Evolutionary conservation across 805 yeast genomes (phyloP), one percentile per base, ranked within the genome.

Genomic region (Ogataea populi-albae): DNA sequence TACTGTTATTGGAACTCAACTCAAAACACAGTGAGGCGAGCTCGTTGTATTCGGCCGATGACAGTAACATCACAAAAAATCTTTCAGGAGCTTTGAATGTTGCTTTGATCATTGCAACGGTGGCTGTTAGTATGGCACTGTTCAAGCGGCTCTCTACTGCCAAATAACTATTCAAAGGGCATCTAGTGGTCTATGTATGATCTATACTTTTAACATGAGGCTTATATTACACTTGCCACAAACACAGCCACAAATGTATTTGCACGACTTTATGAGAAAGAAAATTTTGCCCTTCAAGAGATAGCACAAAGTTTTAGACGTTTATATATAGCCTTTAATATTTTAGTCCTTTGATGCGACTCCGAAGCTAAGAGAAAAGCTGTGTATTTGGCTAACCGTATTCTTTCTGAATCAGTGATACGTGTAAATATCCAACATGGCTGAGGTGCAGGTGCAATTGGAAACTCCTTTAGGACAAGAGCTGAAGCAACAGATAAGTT

Each of bases 401-500:
- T n/a, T n/a, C n/a, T n/a, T n/a, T n/a, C n/a, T n/a, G n/a, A n/a
- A n/a, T n/a, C n/a, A n/a, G n/a, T n/a, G n/a, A n/a, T n/a, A n/a
- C n/a, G n/a, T n/a, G n/a, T n/a, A n/a, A n/a, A n/a, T n/a, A n/a
- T n/a, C 26, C 30, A 37, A 2, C 9, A 52, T 52, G 56, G 43
- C 52, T 18, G 51, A 45, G 27, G 33, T 41, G 21, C 46, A 47
- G 17, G 46, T 60, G 19, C 51, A 50, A 27, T 49, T 56, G 15
- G 64, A 60, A 4, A 54, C 60, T 12, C 61, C 61, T 21, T 45
- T 66, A 21, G 68, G 65, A 23, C 56, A 65, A 39, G 69, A 68
- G 39, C 49, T 74, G 32, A 73, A 72, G 48, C 56, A 58, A 16
- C 64, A 61, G 26, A 65, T 75, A 6, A 64, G 71, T 12, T 57